These are phyloP conservation scores for Orobanche coerulescens DNA, from an alignment of 257 asterid species.

Conservation along the genomic window DNA sequence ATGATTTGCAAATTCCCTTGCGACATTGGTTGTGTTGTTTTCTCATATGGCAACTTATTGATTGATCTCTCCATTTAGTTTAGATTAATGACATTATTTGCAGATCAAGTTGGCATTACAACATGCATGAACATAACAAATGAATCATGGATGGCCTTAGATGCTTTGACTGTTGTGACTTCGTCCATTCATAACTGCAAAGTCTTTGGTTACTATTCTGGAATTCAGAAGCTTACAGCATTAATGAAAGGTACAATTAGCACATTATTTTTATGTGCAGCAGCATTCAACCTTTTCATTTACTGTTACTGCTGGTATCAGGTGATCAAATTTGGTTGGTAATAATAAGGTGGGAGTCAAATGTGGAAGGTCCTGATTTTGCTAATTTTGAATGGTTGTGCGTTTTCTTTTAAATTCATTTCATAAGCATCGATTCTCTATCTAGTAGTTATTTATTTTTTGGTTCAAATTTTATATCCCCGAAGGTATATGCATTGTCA, in stretches of 20 bases:
- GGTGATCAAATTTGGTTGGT: background rate
- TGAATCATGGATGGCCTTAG: conserved; percentile 75
- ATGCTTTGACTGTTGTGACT: conserved; percentile 63
- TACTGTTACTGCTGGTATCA: conserved; percentile 5
- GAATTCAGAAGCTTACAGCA: conserved; percentile 86
- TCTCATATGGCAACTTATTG: background rate
- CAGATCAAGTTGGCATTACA: conserved; percentile 48
- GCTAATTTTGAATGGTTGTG: conserved; percentile 4
- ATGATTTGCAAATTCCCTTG: conserved; percentile 1
- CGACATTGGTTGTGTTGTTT: background rate
- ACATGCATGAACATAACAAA: conserved; percentile 35
- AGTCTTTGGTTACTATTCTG: conserved; percentile 73
- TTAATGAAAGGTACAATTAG: conserved; percentile 69
- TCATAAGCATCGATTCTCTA: background rate
- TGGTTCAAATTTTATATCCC: background rate
- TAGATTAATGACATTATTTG: conserved; percentile 24
- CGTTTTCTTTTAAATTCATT: background rate
- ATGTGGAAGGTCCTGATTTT: conserved; percentile 7
- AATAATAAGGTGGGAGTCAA: background rate
- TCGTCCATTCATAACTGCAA: conserved; percentile 88
- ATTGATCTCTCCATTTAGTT: conserved; percentile 7
- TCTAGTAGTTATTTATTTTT: background rate
- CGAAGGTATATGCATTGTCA: background rate
- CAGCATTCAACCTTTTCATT: conserved; percentile 10
- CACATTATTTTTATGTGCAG: background rate